Evolutionary conservation across 192 early-diverging fungal species (phyloP).

Genomic region (Podila epigama): DNA sequence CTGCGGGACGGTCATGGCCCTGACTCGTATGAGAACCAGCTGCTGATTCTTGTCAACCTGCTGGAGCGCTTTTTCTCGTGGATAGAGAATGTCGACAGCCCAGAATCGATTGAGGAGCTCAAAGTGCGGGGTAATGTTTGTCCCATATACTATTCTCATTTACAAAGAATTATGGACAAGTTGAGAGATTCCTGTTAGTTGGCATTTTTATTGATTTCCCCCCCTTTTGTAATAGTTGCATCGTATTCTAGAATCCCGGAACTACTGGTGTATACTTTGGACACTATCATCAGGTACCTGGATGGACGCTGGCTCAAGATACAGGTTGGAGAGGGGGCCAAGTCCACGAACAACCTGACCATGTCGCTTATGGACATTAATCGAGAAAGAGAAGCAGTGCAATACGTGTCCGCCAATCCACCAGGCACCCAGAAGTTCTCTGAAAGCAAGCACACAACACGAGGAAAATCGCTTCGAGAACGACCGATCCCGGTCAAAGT

Average conservation of each 20-base stretch:
- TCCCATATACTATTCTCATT: background rate
- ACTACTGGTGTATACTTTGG: slow-evolving; percentile 16
- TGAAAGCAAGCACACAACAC: slow-evolving; percentile 7
- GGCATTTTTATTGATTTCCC: too few species aligned
- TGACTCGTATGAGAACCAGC: slow-evolving; percentile 25
- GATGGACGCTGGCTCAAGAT: slow-evolving; percentile 39
- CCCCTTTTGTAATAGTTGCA: too few species aligned
- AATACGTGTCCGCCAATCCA: slow-evolving; percentile 11
- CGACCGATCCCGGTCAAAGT: slow-evolving; percentile 1
- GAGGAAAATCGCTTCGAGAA: slow-evolving; percentile 20
- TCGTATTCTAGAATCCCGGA: slow-evolving; percentile 24
- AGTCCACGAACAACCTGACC: background rate
- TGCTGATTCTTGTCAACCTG: slow-evolving; percentile 23
- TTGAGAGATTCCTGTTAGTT: too few species aligned
- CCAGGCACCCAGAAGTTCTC: slow-evolving; percentile 12
- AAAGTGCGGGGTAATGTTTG: slow-evolving; percentile 20
- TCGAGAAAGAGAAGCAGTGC: slow-evolving; percentile 22
- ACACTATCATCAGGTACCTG: slow-evolving; percentile 20
- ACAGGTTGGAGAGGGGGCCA: slow-evolving; percentile 3
- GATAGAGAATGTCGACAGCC: slow-evolving; percentile 12
- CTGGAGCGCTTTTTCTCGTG: slow-evolving; percentile 39
- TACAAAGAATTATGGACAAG: too few species aligned
- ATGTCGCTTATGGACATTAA: slow-evolving; percentile 32
- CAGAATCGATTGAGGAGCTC: slow-evolving; percentile 18
- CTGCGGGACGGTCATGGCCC: slow-evolving; percentile 13